These are phyloP conservation scores for Claviceps cyperi DNA, from an alignment of 2,329 filamentous ascomycete species.

Conservation along the genomic window DNA sequence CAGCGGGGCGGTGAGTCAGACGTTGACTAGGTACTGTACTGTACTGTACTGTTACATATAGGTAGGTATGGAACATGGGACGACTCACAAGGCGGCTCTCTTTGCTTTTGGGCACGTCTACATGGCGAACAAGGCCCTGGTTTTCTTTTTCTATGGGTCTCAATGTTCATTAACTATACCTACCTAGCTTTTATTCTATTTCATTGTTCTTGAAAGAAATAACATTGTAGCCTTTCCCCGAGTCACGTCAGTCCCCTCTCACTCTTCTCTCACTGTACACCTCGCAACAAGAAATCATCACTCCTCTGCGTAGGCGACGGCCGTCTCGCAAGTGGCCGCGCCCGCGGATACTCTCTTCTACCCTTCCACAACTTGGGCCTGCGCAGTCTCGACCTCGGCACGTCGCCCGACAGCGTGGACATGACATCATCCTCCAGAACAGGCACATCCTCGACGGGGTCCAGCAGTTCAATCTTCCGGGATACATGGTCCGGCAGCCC, in stretches of 20 bases:
- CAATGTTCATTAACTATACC: too few relatives aligned
- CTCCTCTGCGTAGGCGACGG: neutral
- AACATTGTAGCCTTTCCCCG: neutral
- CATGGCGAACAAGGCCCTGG: too few relatives aligned
- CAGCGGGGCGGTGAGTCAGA: too few relatives aligned
- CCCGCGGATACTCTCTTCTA: conserved; percentile 5
- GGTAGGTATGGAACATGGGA: too few relatives aligned
- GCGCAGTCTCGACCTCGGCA: conserved; percentile 6
- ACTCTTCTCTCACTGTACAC: neutral
- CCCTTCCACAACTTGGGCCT: conserved; percentile 4
- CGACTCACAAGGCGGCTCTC: too few relatives aligned
- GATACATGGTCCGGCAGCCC: conserved; percentile 33
- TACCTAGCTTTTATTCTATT: too few relatives aligned
- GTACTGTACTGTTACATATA: too few relatives aligned
- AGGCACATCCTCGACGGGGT: conserved; percentile 19
- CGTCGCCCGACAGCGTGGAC: conserved; percentile 14
- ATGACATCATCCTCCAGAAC: conserved; percentile 19
- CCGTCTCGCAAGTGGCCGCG: conserved; percentile 1
- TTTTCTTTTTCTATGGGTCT: neutral
- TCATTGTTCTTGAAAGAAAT: too few relatives aligned
- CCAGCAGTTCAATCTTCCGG: conserved; percentile 20
- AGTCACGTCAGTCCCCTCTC: neutral
- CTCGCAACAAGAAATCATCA: neutral
- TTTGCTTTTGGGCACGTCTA: too few relatives aligned
- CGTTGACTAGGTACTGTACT: too few relatives aligned